These are phyloP conservation scores for Laetiporus sulphureus DNA, from an alignment of 1,284 basidiomycete genomes.

Conservation along the genomic window DNA sequence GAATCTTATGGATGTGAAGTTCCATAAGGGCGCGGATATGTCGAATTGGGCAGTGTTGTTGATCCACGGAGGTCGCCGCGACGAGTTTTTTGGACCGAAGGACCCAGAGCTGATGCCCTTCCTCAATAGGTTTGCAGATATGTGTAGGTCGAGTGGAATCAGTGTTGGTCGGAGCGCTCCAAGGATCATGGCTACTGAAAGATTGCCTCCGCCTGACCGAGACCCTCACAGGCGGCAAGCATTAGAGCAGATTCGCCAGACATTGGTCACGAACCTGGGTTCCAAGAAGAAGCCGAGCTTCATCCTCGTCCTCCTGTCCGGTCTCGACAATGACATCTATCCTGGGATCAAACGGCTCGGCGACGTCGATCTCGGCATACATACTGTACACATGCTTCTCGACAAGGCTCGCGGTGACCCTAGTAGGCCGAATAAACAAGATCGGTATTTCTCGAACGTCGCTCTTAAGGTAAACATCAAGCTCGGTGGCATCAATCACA, in stretches of 20 bases:
- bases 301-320: conserved; percentile 57
- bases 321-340: conserved; percentile 62
- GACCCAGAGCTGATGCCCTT: conserved; percentile 37
- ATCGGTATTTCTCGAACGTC: conserved; percentile 74
- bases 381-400: conserved; percentile 61
- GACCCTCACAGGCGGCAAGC: conserved; percentile 39
- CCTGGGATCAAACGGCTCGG: conserved; percentile 70
- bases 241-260: conserved; percentile 33
- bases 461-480: conserved; percentile 64
- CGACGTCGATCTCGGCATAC: conserved; percentile 61
- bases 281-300: conserved; percentile 41
- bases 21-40: conserved; percentile 45
- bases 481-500: conserved; percentile 71
- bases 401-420: conserved; percentile 34
- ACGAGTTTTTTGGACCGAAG: conserved; percentile 31
- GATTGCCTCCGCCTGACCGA: conserved; percentile 11
- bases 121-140: conserved; percentile 41
- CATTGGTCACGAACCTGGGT: conserved; percentile 23
- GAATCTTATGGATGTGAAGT: conserved; percentile 65
- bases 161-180: conserved; percentile 31
- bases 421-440: conserved; percentile 42
- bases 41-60: conserved; percentile 53
- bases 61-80: conserved; percentile 39
- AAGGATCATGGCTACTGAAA: conserved; percentile 29
- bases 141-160: conserved; percentile 51